A percentile compares a stretch with the other conserved stretches of the same genome.
These are phyloP conservation scores for Saussurea involucrata DNA, from an alignment of 129 eudicot species.

Conservation along the genomic window DNA sequence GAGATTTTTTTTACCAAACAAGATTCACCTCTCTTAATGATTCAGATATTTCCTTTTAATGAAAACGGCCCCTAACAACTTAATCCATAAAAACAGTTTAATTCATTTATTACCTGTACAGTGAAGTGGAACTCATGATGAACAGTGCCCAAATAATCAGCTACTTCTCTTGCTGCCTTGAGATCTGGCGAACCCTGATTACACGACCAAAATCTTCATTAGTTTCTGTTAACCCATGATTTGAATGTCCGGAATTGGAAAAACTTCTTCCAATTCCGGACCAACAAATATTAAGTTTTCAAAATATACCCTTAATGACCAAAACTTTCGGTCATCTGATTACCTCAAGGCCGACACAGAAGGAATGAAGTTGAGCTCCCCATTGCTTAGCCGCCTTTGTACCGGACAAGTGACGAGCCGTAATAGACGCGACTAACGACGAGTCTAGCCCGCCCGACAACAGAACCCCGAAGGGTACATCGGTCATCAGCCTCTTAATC, in stretches of 20 bases:
- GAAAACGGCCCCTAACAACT: too few species aligned
- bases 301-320: background rate
- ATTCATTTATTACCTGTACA: constrained; percentile 58
- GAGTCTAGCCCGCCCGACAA: constrained; percentile 93
- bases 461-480: constrained; percentile 94
- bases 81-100: background rate
- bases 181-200: constrained; percentile 83
- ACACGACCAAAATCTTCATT: background rate
- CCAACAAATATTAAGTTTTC: background rate
- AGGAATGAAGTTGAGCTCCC: constrained; percentile 93
- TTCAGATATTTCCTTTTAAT: too few species aligned
- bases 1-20: too few species aligned
- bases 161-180: constrained; percentile 84
- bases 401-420: constrained; percentile 74
- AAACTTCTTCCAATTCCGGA: background rate
- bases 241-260: background rate
- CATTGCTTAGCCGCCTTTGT: constrained; percentile 86
- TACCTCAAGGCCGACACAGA: constrained; percentile 92
- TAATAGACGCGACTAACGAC: constrained; percentile 74
- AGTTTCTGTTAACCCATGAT: background rate
- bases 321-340: background rate
- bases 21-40: too few species aligned
- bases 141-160: constrained; percentile 84
- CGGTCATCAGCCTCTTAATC: constrained; percentile 84
- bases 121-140: constrained; percentile 88